Evolutionary conservation across 148 eudicot species (phyloP).

Genomic region (Rheum nobile): DNA sequence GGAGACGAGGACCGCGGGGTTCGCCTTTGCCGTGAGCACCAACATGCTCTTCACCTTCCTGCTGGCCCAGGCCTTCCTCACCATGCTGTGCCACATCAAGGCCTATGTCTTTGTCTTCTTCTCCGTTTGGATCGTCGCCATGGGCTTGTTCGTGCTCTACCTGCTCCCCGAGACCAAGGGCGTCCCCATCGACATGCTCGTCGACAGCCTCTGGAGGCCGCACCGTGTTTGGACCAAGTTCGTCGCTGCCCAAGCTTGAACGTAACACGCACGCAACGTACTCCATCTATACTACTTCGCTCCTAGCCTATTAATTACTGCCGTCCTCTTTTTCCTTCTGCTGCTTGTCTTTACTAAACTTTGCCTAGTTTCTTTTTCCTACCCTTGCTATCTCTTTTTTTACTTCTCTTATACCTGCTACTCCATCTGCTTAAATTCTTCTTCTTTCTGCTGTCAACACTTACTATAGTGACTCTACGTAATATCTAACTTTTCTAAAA

Average conservation of each 20-base stretch:
- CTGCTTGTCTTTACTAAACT: no score
- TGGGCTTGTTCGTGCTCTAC: slow-evolving; percentile 9
- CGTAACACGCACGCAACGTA: no score
- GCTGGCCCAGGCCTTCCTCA: slow-evolving; percentile 23
- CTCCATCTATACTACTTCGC: no score
- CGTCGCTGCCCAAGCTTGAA: slow-evolving; percentile 6
- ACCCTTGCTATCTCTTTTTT: no score
- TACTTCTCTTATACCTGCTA: no score
- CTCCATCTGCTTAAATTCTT: no score
- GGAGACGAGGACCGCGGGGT: slow-evolving; percentile 20
- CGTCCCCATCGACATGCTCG: slow-evolving; percentile 2
- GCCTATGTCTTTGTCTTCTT: slow-evolving; percentile 22
- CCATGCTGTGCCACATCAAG: slow-evolving; percentile 22
- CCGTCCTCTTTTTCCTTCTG: no score
- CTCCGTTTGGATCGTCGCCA: slow-evolving; percentile 13
- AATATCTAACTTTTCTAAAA: no score
- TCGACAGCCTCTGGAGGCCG: slow-evolving; percentile 20
- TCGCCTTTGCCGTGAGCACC: slow-evolving; percentile 13
- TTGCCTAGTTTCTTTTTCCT: no score
- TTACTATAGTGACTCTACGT: no score
- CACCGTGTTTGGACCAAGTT: slow-evolving; percentile 23
- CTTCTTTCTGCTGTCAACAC: no score
- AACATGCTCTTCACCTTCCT: slow-evolving; percentile 29
- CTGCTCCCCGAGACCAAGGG: neutral
- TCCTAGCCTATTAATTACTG: no score